phyloP scores from a whole-genome alignment of 2,329 filamentous ascomycete species.

The Mycosphaerella sp. region DNA sequence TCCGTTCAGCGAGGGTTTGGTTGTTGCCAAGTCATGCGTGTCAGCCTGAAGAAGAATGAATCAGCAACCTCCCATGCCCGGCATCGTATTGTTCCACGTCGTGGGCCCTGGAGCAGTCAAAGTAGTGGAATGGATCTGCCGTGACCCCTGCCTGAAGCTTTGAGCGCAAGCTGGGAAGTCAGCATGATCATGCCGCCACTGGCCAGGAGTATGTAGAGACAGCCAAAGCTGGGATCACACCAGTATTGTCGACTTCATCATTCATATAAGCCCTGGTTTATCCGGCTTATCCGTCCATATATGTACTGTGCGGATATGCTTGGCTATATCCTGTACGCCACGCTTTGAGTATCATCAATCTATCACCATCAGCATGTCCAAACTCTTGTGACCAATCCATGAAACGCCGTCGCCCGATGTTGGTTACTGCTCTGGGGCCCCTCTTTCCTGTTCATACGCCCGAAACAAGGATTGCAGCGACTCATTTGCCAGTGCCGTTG shows the following conservation, averaged over 20 bases:
- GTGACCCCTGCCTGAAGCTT: no score
- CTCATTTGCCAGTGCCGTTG: not conserved
- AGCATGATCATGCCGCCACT: no score
- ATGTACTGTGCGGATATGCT: not conserved
- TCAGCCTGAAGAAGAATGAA: not conserved
- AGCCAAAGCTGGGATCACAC: no score
- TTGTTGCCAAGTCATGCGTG: slow-evolving; percentile 3
- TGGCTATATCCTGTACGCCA: not conserved
- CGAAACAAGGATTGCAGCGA: not conserved
- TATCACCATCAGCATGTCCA: not conserved
- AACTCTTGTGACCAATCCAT: not conserved
- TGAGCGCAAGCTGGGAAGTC: no score
- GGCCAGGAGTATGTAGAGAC: no score
- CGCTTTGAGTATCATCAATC: not conserved
- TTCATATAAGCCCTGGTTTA: not conserved
- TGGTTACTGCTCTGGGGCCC: not conserved
- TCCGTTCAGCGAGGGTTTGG: not conserved
- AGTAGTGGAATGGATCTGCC: no score
- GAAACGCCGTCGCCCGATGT: not conserved
- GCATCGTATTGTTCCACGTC: no score
- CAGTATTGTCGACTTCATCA: not conserved
- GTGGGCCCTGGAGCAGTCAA: no score
- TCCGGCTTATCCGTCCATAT: not conserved
- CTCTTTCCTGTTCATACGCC: not conserved
- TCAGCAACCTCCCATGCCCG: no score